Evolutionary conservation across 148 eudicot species (phyloP).

Genomic region (Diospyros kaki): DNA sequence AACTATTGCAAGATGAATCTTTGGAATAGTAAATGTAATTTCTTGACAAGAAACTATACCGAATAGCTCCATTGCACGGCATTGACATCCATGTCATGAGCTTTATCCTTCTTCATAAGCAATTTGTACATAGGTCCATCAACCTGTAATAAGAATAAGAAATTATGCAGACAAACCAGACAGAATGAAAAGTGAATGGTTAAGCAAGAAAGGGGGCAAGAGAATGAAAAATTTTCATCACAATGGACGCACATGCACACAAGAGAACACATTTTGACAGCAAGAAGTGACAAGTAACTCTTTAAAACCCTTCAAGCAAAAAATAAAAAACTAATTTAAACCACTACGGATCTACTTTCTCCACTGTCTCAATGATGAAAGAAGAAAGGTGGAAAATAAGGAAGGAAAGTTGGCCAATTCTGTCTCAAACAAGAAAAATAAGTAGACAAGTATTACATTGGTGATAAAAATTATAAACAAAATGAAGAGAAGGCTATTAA

Average conservation of each 20-base stretch:
- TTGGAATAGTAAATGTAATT: neutral
- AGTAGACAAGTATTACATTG: neutral
- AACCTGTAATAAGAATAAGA: slow-evolving; percentile 16
- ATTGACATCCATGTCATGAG: slow-evolving; percentile 37
- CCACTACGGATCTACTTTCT: neutral
- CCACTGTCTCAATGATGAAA: neutral
- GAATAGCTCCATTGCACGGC: slow-evolving; percentile 27
- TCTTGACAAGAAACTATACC: slow-evolving; percentile 1
- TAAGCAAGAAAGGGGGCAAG: slow-evolving; percentile 4
- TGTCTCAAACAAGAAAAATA: neutral
- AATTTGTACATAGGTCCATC: slow-evolving; percentile 30
- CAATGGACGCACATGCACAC: neutral
- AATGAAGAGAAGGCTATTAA: slow-evolving; percentile 2
- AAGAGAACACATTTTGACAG: neutral
- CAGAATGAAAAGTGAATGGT: neutral
- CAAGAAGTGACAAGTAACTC: neutral
- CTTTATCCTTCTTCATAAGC: slow-evolving; percentile 33
- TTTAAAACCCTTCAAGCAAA: neutral
- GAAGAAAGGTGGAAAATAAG: neutral
- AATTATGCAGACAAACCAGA: neutral
- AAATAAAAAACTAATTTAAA: neutral
- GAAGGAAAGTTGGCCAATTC: too few species aligned
- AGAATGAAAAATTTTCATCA: neutral
- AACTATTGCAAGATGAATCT: too few species aligned
- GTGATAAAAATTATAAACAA: neutral